Conservation (phyloP, 2,329 filamentous ascomycete genomes). For the Trichoderma harzianum region DNA sequence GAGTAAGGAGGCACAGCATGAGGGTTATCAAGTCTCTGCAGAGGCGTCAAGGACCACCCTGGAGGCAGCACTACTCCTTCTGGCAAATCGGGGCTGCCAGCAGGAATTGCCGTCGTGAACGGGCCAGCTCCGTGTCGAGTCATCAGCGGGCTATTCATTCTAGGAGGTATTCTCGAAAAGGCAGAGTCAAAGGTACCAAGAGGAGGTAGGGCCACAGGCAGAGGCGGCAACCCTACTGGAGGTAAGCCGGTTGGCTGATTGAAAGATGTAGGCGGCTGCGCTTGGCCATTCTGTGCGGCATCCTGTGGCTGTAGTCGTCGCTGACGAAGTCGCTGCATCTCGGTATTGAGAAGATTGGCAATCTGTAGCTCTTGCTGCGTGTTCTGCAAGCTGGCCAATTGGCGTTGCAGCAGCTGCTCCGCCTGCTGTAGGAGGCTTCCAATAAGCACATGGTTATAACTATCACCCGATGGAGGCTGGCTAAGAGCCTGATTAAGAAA, state of each 20-base stretch:
- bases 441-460: slow-evolving; percentile 41
- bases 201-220: background rate
- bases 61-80: slow-evolving; percentile 61
- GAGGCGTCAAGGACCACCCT: slow-evolving; percentile 62
- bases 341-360: slow-evolving; percentile 64
- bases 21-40: slow-evolving; percentile 52
- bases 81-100: slow-evolving; percentile 59
- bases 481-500: slow-evolving; percentile 19
- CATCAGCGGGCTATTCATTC: slow-evolving; percentile 41
- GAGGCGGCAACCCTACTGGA: slow-evolving; percentile 14
- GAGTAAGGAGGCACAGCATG: slow-evolving; percentile 25
- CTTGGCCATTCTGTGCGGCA: slow-evolving; percentile 24
- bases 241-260: slow-evolving; percentile 13
- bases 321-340: slow-evolving; percentile 63
- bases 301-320: slow-evolving; percentile 40
- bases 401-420: slow-evolving; percentile 65
- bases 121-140: slow-evolving; percentile 46
- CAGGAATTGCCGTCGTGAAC: slow-evolving; percentile 51
- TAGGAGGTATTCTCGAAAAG: slow-evolving; percentile 31
- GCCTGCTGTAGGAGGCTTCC: slow-evolving; percentile 61
- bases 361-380: slow-evolving; percentile 65
- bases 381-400: slow-evolving; percentile 59
- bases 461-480: slow-evolving; percentile 27
- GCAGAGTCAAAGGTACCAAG: slow-evolving; percentile 8
- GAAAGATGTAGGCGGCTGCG: slow-evolving; percentile 10